These are phyloP conservation scores for Ceratobasidium sp. DNA, from an alignment of 1,284 basidiomycete species.

Conservation along the genomic window DNA sequence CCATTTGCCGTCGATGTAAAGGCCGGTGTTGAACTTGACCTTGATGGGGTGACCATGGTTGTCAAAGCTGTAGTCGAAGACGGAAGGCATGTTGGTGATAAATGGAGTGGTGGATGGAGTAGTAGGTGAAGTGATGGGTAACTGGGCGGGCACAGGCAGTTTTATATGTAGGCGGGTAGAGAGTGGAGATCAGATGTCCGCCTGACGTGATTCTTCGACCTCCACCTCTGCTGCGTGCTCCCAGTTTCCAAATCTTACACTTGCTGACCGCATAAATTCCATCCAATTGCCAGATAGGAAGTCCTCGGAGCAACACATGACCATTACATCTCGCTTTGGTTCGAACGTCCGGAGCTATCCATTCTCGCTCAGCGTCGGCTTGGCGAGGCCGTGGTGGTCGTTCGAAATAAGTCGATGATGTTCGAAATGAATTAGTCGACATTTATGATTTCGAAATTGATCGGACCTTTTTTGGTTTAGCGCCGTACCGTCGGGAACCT, in stretches of 20 bases:
- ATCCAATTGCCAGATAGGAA: constrained; percentile 8
- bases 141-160: neutral
- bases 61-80: constrained; percentile 48
- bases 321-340: constrained; percentile 9
- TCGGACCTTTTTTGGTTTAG: neutral
- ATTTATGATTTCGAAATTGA: too few relatives aligned
- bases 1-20: constrained; percentile 89
- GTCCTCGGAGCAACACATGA: constrained; percentile 25
- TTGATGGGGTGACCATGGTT: constrained; percentile 31
- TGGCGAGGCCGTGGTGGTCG: too few relatives aligned
- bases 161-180: neutral
- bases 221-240: constrained; percentile 20
- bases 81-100: constrained; percentile 38
- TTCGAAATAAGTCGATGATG: too few relatives aligned
- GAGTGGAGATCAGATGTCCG: constrained; percentile 6
- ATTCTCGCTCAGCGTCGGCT: too few relatives aligned
- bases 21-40: constrained; percentile 70
- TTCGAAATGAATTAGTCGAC: neutral
- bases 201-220: neutral
- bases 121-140: too few relatives aligned
- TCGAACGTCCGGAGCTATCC: neutral
- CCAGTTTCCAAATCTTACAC: constrained; percentile 12
- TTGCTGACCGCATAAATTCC: neutral
- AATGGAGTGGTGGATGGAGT: constrained; percentile 2
- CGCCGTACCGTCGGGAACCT: neutral